phyloP scores from a whole-genome alignment of 495 filamentous ascomycete species.

The Mycothermus thermophilus region DNA sequence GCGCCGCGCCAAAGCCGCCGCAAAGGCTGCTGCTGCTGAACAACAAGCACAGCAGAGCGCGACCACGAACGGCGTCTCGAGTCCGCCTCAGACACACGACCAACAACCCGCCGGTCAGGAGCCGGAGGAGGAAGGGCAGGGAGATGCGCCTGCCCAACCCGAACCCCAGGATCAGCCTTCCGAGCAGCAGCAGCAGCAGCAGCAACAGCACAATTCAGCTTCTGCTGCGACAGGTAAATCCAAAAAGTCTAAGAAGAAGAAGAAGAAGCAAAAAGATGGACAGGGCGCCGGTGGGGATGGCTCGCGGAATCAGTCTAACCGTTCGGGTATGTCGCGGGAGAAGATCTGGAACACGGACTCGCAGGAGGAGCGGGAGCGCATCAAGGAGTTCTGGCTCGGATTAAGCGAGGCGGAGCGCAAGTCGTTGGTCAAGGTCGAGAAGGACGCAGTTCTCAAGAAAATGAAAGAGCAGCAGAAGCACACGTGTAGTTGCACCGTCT shows the following conservation, averaged over 20 bases:
- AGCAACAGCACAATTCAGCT: too few relatives aligned
- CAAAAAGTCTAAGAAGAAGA: conserved; percentile 55
- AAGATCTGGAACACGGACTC: conserved; percentile 96
- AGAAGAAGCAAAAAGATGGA: conserved; percentile 27
- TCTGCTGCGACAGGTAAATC: conserved; percentile 15
- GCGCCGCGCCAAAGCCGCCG: conserved; percentile 63
- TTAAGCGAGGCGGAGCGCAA: conserved; percentile 87
- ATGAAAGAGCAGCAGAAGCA: conserved; percentile 99
- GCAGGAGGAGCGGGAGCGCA: conserved; percentile 85
- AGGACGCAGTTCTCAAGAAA: conserved; percentile 92
- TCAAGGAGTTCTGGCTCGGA: conserved; percentile 98
- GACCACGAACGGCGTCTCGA: conserved; percentile 29
- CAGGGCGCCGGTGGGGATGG: conserved; percentile 7
- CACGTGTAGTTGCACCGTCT: conserved; percentile 95
- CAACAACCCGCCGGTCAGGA: conserved; percentile 16
- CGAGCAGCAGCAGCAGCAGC: conserved; percentile 8
- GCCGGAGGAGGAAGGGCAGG: conserved; percentile 16
- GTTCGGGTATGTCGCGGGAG: conserved; percentile 47
- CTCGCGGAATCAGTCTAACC: conserved; percentile 12
- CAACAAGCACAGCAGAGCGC: conserved; percentile 14
- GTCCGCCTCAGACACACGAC: conserved; percentile 15
- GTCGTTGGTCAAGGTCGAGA: conserved; percentile 92
- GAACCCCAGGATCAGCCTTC: conserved; percentile 1
- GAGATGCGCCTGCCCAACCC: conserved; percentile 1
- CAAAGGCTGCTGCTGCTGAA: conserved; percentile 47